A percentile compares a stretch with the other conserved stretches of the same genome.
These are phyloP conservation scores for Plectosphaerella cucumerina DNA, from an alignment of 2,329 filamentous ascomycete genomes.

Conservation along the genomic window DNA sequence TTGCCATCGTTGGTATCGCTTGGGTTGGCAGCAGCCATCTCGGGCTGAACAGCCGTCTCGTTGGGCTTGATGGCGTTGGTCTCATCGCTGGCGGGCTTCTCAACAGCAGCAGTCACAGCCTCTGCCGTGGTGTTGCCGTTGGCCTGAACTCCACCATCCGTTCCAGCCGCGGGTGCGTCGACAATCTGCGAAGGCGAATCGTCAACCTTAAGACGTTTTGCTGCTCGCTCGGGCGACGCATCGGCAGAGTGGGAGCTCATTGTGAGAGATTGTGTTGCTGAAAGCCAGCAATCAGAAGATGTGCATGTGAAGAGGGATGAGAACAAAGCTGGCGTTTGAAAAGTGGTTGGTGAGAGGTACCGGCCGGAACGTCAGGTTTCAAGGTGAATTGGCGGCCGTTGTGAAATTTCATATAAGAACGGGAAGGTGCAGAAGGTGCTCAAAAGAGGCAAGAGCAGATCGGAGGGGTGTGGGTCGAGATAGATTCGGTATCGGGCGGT, in stretches of 20 bases:
- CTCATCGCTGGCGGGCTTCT: conserved; percentile 4
- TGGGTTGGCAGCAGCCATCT: neutral
- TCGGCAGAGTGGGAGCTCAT: conserved; percentile 1
- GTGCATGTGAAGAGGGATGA: neutral
- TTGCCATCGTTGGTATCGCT: conserved; percentile 6
- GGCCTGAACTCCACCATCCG: neutral
- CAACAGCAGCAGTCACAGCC: neutral
- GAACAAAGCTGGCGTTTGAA: neutral
- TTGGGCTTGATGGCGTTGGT: conserved; percentile 2
- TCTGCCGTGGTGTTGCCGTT: neutral
- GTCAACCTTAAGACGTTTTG: conserved; percentile 17
- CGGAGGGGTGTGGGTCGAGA: no score
- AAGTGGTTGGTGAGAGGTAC: neutral
- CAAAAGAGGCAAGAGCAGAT: no score
- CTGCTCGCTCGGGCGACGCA: conserved; percentile 12
- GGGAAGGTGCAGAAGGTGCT: neutral
- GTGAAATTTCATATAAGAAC: neutral
- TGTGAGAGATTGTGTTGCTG: neutral
- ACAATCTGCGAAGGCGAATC: conserved; percentile 5
- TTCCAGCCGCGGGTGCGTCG: neutral
- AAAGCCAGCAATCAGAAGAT: neutral
- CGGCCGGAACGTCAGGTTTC: neutral
- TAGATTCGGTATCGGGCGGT: no score
- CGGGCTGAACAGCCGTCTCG: conserved; percentile 2
- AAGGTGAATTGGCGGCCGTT: neutral